Evolutionary conservation across 2,329 filamentous ascomycete species (phyloP), one percentile per base, ranked within the genome.

Genomic region (Aureobasidium namibiae): DNA sequence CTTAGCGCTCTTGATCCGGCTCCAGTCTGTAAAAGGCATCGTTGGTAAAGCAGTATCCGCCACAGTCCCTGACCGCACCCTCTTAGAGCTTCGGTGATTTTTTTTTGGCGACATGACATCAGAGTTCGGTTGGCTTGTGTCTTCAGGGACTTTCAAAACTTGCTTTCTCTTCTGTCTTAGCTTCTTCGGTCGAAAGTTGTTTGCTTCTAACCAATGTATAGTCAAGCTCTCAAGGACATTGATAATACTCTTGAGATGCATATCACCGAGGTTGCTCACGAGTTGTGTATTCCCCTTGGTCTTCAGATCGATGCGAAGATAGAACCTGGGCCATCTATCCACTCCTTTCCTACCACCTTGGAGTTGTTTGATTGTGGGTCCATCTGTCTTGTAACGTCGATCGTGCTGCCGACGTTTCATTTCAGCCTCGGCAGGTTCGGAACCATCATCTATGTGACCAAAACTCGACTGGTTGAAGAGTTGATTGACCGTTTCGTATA

Each of bases 311-410:
- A 96, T 81, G 29, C 83, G 83, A n/a, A 97, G 74, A 65, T 86
- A 88, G 67, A 96, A 97, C 85, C 92, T 92, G 0, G 92, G 91
- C 85, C 90, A 94, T 53, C 84, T 82, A 67, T 96, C 90, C 10
- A 92, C 76, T 0, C 84, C 80, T 68, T 89, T 92, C 44, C 77
- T 79, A 13, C 73, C 65, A 8, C 71, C 72, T 66, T 78, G 83
- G 38, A 81, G 64, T 60, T 84, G 81, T 63, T 73, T 79, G 33
- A 70, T 73, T 1, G 77, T 81, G 59, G 76, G 81, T 1, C 74
- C 75, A 29, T 79, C 76, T 7, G 66, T 70, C 60, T 79, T 82
- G 61, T 72, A 76, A 23, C 72, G 70, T 56, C 68, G 69, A 63
- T 78, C 74, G 52, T 69, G 67, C 45, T 67, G 67, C 60, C 64